These are phyloP conservation scores for Stagonosporopsis chrysanthemi DNA, from an alignment of 2,329 filamentous ascomycete species.

Conservation along the genomic window DNA sequence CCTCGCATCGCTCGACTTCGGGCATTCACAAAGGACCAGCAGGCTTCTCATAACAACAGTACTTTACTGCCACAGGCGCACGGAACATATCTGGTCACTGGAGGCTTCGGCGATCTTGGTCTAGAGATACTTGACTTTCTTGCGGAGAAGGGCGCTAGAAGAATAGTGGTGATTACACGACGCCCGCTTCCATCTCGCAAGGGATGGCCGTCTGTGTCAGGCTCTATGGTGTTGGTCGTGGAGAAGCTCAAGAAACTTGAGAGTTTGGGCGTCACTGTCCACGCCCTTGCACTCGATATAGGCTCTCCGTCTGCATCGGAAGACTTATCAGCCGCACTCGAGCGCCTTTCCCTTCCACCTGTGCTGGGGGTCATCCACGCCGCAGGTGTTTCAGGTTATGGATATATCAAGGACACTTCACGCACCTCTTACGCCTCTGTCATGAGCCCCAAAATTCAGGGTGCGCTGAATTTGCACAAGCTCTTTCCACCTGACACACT, in stretches of 20 bases:
- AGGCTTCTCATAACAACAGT: slow-evolving; percentile 10
- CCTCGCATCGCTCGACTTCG: slow-evolving; percentile 45
- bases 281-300: slow-evolving; percentile 50
- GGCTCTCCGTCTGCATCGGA: slow-evolving; percentile 26
- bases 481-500: slow-evolving; percentile 36
- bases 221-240: slow-evolving; percentile 19
- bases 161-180: slow-evolving; percentile 53
- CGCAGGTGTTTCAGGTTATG: slow-evolving; percentile 50
- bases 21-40: slow-evolving; percentile 28
- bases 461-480: slow-evolving; percentile 37
- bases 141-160: slow-evolving; percentile 51
- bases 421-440: slow-evolving; percentile 41
- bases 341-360: slow-evolving; percentile 48
- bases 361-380: slow-evolving; percentile 54
- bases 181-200: slow-evolving; percentile 47
- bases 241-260: slow-evolving; percentile 29
- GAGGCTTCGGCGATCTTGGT: slow-evolving; percentile 53
- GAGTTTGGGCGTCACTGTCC: slow-evolving; percentile 40
- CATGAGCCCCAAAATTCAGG: slow-evolving; percentile 42
- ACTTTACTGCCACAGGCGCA: slow-evolving; percentile 37
- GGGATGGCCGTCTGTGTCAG: slow-evolving; percentile 34
- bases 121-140: slow-evolving; percentile 50
- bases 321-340: slow-evolving; percentile 33
- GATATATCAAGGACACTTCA: slow-evolving; percentile 47
- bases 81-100: slow-evolving; percentile 56